phyloP scores from a whole-genome alignment of 257 asterid genomes.

The Solanum ossicruentum region DNA sequence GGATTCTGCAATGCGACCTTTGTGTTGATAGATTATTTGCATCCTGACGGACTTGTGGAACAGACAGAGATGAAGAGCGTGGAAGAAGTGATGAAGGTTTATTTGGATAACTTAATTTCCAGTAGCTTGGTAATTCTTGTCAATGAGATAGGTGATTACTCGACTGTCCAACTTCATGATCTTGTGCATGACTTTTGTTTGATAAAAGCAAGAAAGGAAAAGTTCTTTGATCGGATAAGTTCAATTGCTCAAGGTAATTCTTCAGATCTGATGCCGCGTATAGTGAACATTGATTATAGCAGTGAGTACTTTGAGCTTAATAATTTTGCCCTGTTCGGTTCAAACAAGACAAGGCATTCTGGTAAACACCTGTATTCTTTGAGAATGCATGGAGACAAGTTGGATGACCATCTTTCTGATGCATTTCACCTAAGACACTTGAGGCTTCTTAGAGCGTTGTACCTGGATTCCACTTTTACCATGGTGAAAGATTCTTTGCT shows the following conservation, averaged over 20 bases:
- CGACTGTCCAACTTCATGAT: slow-evolving; percentile 7
- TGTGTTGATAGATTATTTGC: rapidly evolving
- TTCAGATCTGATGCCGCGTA: too few species aligned
- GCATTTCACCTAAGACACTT: too few species aligned
- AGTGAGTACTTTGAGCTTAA: not conserved
- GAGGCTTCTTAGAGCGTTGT: too few species aligned
- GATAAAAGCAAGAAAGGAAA: too few species aligned
- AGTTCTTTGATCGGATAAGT: too few species aligned
- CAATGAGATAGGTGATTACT: not conserved
- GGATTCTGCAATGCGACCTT: not conserved
- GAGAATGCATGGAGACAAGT: rapidly evolving
- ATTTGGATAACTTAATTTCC: not conserved
- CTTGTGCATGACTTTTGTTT: too few species aligned
- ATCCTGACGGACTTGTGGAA: not conserved
- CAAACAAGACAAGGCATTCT: not conserved
- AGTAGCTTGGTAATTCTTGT: not conserved
- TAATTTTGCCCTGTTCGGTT: not conserved
- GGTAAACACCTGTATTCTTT: not conserved
- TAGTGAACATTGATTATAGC: rapidly evolving
- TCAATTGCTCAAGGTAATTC: too few species aligned
- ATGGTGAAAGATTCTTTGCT: too few species aligned
- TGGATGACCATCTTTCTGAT: not conserved
- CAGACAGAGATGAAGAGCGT: not conserved
- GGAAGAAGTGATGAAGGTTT: not conserved
- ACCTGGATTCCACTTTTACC: too few species aligned